Conservation (phyloP, 805 yeast genomes). For the Suhomyces sp. region DNA sequence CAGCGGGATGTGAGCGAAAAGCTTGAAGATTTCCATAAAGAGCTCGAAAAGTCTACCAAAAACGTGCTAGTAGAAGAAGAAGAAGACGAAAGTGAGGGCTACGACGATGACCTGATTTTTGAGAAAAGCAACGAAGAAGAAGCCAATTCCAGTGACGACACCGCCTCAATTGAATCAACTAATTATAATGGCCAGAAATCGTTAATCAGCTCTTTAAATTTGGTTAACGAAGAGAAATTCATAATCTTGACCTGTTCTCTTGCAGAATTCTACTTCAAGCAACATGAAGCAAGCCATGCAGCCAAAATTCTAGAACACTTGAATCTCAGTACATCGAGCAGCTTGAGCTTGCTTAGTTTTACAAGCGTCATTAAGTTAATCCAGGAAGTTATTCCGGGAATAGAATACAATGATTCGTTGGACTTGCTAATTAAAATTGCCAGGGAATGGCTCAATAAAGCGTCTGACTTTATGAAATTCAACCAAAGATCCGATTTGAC, state of each 20-base stretch:
- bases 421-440: slow-evolving; percentile 25
- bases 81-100: slow-evolving; percentile 13
- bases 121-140: slow-evolving; percentile 2
- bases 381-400: slow-evolving; percentile 14
- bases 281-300: slow-evolving; percentile 17
- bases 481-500: slow-evolving; percentile 25
- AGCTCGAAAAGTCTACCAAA: slow-evolving; percentile 9
- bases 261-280: slow-evolving; percentile 18
- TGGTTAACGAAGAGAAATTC: slow-evolving; percentile 33
- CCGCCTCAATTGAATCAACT: neutral
- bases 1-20: slow-evolving; percentile 15
- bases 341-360: slow-evolving; percentile 31
- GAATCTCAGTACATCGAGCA: slow-evolving; percentile 11
- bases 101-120: neutral
- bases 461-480: slow-evolving; percentile 16
- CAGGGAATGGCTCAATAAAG: slow-evolving; percentile 31
- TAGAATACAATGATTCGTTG: slow-evolving; percentile 21
- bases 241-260: slow-evolving; percentile 29
- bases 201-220: slow-evolving; percentile 28
- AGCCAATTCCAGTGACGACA: neutral
- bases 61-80: slow-evolving; percentile 23
- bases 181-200: slow-evolving; percentile 13
- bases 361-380: slow-evolving; percentile 28
- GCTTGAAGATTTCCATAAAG: slow-evolving; percentile 17
- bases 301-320: slow-evolving; percentile 24